These are phyloP conservation scores for Epichloe sibirici DNA, from an alignment of 2,329 filamentous ascomycete species.

Conservation along the genomic window DNA sequence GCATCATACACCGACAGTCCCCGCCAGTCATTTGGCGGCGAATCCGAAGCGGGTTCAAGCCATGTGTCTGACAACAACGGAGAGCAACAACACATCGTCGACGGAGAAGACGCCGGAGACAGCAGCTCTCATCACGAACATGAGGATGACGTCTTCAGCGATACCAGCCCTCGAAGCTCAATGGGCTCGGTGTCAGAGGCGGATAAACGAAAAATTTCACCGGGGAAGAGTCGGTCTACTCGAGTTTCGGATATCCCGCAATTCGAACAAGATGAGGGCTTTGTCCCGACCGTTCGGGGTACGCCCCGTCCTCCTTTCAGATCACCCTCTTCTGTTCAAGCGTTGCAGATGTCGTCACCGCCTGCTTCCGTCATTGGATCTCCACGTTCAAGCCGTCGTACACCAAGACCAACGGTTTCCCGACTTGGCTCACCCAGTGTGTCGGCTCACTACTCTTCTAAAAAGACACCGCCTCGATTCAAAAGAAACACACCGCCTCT, in stretches of 20 bases:
- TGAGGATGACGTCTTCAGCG: conserved; percentile 48
- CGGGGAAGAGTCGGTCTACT: conserved; percentile 20
- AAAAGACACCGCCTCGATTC: conserved; percentile 47
- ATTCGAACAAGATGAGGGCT: conserved; percentile 32
- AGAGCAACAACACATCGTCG: conserved; percentile 6
- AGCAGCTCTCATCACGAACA: conserved; percentile 39
- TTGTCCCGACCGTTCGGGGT: conserved; percentile 42
- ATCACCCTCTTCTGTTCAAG: conserved; percentile 56
- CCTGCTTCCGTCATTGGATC: conserved; percentile 44
- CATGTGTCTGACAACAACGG: conserved; percentile 9
- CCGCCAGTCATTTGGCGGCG: conserved; percentile 14
- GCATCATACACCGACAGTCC: conserved; percentile 11
- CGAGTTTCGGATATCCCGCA: conserved; percentile 40
- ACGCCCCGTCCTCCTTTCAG: conserved; percentile 53
- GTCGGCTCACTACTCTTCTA: conserved; percentile 41
- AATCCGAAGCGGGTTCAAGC: conserved; percentile 12
- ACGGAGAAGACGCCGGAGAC: conserved; percentile 22
- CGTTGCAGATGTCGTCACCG: conserved; percentile 61
- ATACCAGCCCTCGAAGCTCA: conserved; percentile 44
- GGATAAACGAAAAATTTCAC: conserved; percentile 21
- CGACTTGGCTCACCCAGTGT: conserved; percentile 42
- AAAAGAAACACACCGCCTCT: conserved; percentile 50
- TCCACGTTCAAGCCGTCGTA: conserved; percentile 40
- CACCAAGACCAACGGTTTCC: conserved; percentile 36
- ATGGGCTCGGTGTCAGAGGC: conserved; percentile 35